phyloP scores from a whole-genome alignment of 768 basidiomycete species.

The Tubosaeta sp. region DNA sequence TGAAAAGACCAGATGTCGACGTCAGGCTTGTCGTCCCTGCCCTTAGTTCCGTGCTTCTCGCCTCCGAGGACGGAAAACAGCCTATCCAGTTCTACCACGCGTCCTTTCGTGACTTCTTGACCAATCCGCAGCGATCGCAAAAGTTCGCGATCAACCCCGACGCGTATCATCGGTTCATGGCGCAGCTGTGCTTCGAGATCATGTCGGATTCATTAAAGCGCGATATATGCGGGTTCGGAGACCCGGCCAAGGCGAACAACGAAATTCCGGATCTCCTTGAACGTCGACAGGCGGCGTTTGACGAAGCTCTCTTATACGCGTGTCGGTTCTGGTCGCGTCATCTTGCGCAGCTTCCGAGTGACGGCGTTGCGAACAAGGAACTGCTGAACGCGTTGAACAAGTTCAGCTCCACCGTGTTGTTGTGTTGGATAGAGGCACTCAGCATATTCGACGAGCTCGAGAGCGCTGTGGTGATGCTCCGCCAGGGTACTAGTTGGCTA shows the following conservation, averaged over 20 bases:
- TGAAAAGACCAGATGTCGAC: slow-evolving; percentile 13
- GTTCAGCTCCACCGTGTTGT: slow-evolving; percentile 11
- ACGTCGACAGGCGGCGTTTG: slow-evolving; percentile 8
- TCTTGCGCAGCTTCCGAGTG: slow-evolving; percentile 9
- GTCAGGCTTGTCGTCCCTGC: slow-evolving; percentile 12
- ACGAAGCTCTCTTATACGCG: slow-evolving; percentile 16
- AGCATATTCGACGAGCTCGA: slow-evolving; percentile 11
- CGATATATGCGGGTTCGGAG: slow-evolving; percentile 18
- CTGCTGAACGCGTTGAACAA: slow-evolving; percentile 6
- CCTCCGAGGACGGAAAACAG: slow-evolving; percentile 17
- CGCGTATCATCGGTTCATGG: slow-evolving; percentile 16
- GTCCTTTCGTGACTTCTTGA: slow-evolving; percentile 20
- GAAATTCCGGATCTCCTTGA: slow-evolving; percentile 18
- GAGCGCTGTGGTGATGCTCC: slow-evolving; percentile 10
- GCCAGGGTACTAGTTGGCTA: slow-evolving; percentile 6
- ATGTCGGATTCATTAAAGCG: slow-evolving; percentile 18
- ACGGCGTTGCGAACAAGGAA: slow-evolving; percentile 4
- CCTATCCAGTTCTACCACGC: slow-evolving; percentile 21
- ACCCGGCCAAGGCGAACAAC: slow-evolving; percentile 13
- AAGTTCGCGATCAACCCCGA: slow-evolving; percentile 12
- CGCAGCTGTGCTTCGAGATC: slow-evolving; percentile 14
- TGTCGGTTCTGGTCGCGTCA: slow-evolving; percentile 21
- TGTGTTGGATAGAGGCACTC: slow-evolving; percentile 14
- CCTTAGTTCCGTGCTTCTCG: slow-evolving; percentile 15
- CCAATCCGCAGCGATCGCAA: slow-evolving; percentile 13